A percentile compares a stretch with the other conserved stretches of the same genome.
Evolutionary conservation across 169 alveolate genomes (phyloP).

Genomic region (Amoebophrya sp.): DNA sequence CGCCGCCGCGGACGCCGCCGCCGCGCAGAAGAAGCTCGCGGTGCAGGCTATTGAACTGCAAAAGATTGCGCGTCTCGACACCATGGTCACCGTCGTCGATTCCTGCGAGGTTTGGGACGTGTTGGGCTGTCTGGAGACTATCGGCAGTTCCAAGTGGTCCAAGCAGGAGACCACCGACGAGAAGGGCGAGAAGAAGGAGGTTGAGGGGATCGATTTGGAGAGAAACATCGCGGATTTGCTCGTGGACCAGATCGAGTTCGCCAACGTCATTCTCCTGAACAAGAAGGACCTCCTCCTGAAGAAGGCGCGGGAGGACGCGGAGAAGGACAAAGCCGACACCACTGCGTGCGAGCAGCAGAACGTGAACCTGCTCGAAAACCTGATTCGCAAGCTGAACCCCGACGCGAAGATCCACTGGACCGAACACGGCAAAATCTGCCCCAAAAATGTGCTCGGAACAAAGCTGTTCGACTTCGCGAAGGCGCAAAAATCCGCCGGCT

Average conservation of each 20-base stretch:
- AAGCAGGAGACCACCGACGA: not conserved
- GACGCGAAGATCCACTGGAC: not conserved
- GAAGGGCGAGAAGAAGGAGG: not conserved
- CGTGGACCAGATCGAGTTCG: not conserved
- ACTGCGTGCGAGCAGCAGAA: not conserved
- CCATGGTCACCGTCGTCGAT: not conserved
- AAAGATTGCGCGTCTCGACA: not conserved
- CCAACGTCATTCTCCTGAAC: not conserved
- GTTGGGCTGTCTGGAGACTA: too few species aligned
- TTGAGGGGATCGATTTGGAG: not conserved
- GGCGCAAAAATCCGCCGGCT: not conserved
- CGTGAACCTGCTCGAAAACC: not conserved
- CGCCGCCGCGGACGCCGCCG: too few species aligned
- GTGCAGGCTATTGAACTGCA: not conserved
- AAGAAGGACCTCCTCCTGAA: not conserved
- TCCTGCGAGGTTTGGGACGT: not conserved
- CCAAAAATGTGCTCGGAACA: not conserved
- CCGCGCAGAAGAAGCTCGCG: not conserved
- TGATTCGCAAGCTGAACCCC: not conserved
- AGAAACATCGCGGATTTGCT: not conserved
- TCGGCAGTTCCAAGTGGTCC: not conserved
- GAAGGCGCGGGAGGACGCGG: not conserved
- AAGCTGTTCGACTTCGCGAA: not conserved
- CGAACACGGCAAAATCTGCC: not conserved
- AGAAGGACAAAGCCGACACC: not conserved